Evolutionary conservation across 1,284 basidiomycete species (phyloP), one percentile per base, ranked within the genome.

Genomic region (Puccinia polysora): DNA sequence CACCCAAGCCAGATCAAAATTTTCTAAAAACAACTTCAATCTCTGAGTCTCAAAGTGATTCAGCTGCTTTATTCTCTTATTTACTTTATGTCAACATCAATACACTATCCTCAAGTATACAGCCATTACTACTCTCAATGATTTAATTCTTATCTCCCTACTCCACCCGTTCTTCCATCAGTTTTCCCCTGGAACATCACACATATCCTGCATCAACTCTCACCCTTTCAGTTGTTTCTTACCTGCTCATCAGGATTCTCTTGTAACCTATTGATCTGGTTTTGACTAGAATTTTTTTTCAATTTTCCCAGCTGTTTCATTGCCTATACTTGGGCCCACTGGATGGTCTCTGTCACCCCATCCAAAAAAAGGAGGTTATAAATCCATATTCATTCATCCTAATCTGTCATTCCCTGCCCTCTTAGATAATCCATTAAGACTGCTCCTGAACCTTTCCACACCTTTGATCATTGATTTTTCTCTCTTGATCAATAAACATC

Each of bases 361-460:
- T 90, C 45, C 83, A 84, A 6, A 85, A 93, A 94, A 97, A 83
- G 95, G 95, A 58, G 93, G 95, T 0, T 84, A 83, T 75, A 86
- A 87, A 28, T 84, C 92, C 50, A 74, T 76, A 1, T 97, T 94
- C 81, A 81, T 94, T 55, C 90, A 96, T 77, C 88, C 92, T 1
- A 89, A 93, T 75, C 85, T 97, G 32, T 83, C 97, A 76, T 83
- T 95, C 75, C 94, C 95, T 0, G 86, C 93, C 6, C 76, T 97
- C 30, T 84, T 97, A 74, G 94, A 97, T 80, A 89, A 87, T 77
- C 84, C 88, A 12, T 83, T 97, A 25, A 88, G 91, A 28, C 89
- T 93, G 0, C 78, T 85, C 7, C 77, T 86, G 49, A 82, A 83
- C 47, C 80, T 86, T 45, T 81, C 82, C 15, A 83, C 83, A 45